These are phyloP conservation scores for Colletotrichum australisinense DNA, from an alignment of 2,329 filamentous ascomycete species.

Conservation along the genomic window DNA sequence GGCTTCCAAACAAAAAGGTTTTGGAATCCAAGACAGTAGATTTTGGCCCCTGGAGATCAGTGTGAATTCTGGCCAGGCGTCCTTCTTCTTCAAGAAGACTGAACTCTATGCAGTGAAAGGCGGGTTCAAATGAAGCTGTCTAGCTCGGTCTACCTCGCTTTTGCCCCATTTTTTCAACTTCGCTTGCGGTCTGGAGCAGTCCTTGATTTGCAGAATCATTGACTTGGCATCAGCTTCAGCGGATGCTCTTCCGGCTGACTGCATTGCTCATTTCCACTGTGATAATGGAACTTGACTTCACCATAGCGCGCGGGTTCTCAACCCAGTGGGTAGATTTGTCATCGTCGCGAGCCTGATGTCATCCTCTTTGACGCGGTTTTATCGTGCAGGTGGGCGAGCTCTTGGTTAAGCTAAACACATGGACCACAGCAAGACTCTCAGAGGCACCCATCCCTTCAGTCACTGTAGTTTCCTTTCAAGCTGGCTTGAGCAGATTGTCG, in stretches of 20 bases:
- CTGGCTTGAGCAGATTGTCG: too few species aligned
- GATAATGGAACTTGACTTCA: background rate
- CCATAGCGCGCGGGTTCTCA: too few species aligned
- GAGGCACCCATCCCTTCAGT: too few species aligned
- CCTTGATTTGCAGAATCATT: background rate
- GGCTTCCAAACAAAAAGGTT: background rate
- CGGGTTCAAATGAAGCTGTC: background rate
- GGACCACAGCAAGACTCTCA: too few species aligned
- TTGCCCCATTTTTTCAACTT: background rate
- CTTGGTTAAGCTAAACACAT: too few species aligned
- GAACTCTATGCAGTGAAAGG: background rate
- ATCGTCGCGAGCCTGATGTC: too few species aligned
- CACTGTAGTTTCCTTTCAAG: too few species aligned
- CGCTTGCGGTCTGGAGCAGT: background rate
- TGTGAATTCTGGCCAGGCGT: background rate
- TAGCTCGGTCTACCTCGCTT: background rate
- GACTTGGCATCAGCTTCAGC: background rate
- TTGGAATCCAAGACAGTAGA: background rate
- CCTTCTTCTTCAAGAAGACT: background rate
- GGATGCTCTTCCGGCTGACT: background rate
- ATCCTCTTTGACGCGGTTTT: too few species aligned
- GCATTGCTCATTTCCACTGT: background rate
- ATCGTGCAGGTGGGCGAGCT: too few species aligned
- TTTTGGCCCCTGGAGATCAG: background rate
- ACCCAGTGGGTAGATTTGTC: too few species aligned